A percentile compares a stretch with the other conserved stretches of the same genome.
These are phyloP conservation scores for Cryptococcus sp. DNA, from an alignment of 1,284 basidiomycete species.

Conservation along the genomic window DNA sequence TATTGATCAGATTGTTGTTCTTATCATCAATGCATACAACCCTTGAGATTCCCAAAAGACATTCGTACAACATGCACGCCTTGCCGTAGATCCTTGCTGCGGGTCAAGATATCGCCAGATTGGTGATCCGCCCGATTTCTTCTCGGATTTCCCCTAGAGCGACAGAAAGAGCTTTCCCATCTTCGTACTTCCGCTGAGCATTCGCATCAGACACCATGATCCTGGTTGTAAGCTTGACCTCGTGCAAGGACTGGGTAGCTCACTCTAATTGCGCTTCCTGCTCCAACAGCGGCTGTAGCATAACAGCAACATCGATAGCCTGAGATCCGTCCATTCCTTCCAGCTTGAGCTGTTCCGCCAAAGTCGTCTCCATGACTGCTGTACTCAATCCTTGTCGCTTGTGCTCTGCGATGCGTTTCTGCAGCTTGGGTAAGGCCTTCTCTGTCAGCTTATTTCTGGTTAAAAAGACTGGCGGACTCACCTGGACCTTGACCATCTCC, in stretches of 20 bases:
- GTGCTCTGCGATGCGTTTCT: conserved; percentile 36
- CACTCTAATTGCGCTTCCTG: conserved; percentile 79
- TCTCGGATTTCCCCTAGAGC: conserved; percentile 70
- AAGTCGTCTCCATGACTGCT: conserved; percentile 25
- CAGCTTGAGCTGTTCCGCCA: conserved; percentile 22
- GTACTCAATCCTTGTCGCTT: conserved; percentile 19
- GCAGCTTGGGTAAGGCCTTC: conserved; percentile 62
- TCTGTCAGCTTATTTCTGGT: not conserved
- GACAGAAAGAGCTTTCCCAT: conserved; percentile 66
- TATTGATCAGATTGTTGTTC: too few species aligned
- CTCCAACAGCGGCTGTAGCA: conserved; percentile 77
- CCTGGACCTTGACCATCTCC: conserved; percentile 50
- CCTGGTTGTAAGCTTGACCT: not conserved
- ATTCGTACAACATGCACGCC: not conserved
- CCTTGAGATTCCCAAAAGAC: not conserved
- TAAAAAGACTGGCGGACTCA: conserved; percentile 2
- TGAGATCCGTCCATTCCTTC: conserved; percentile 18
- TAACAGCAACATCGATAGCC: conserved; percentile 60
- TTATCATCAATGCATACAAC: not conserved
- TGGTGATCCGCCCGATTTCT: conserved; percentile 65
- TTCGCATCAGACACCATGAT: conserved; percentile 61
- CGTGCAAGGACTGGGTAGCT: conserved; percentile 8
- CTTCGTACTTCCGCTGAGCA: conserved; percentile 80
- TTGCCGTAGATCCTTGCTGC: not conserved
- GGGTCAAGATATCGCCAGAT: conserved; percentile 10